A percentile compares a stretch with the other conserved stretches of the same genome.
phyloP scores from a whole-genome alignment of 352 stramenopile genomes.

The Phytophthora sojae region DNA sequence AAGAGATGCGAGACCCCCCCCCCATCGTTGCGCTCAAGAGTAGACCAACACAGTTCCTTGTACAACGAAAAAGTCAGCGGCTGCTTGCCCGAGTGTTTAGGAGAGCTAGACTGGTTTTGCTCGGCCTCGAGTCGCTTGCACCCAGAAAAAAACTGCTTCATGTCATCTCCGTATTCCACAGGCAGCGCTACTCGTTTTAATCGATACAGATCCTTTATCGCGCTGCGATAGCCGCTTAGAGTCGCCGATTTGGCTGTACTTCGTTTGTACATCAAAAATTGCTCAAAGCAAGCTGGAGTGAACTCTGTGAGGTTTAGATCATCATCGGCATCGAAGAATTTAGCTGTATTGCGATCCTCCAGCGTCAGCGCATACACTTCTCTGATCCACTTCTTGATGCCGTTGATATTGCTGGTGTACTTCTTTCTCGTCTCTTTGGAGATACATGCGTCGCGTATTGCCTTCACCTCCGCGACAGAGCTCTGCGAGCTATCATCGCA shows the following conservation, averaged over 20 bases:
- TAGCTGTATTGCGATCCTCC: neutral
- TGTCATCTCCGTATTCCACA: slow-evolving; percentile 18
- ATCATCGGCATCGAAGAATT: slow-evolving; percentile 1
- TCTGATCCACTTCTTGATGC: slow-evolving; percentile 10
- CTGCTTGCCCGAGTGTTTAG: too few relatives aligned
- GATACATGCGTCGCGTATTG: slow-evolving; percentile 10
- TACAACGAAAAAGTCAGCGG: too few relatives aligned
- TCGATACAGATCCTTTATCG: slow-evolving; percentile 16
- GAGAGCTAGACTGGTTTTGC: too few relatives aligned
- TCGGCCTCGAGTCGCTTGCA: neutral
- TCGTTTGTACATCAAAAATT: slow-evolving; percentile 11
- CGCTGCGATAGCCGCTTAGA: slow-evolving; percentile 15
- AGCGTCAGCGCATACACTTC: neutral
- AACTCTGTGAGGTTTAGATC: slow-evolving; percentile 8
- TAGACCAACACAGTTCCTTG: too few relatives aligned
- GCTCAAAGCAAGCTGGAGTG: slow-evolving; percentile 1
- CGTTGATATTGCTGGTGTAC: slow-evolving; percentile 4
- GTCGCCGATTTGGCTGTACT: neutral
- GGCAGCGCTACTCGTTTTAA: slow-evolving; percentile 7
- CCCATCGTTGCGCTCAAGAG: too few relatives aligned
- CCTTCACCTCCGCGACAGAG: neutral
- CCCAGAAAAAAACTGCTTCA: slow-evolving; percentile 32
- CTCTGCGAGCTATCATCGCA: neutral
- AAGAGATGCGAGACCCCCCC: too few relatives aligned
- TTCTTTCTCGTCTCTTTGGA: slow-evolving; percentile 8